Evolutionary conservation across 140 eudicot species (phyloP).

Genomic region (Erigeron philadelphicus): DNA sequence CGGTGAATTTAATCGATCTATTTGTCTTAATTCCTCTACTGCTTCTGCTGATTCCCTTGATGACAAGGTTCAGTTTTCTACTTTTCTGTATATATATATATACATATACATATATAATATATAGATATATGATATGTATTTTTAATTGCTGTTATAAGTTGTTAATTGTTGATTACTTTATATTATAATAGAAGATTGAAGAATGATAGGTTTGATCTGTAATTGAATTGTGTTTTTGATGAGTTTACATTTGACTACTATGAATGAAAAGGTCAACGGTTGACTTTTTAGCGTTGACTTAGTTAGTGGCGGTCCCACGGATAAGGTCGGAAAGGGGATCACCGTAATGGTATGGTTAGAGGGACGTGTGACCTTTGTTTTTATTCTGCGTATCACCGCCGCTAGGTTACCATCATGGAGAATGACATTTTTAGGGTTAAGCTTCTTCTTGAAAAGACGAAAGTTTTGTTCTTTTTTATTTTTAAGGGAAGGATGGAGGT

Average conservation of each 20-base stretch:
- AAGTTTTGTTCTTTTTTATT: not conserved
- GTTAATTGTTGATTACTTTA: no score
- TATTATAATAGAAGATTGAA: no score
- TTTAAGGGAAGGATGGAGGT: not conserved
- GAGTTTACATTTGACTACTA: not conserved
- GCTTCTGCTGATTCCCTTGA: constrained; percentile 32
- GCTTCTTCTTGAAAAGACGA: not conserved
- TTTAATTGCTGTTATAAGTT: no score
- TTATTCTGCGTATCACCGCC: no score
- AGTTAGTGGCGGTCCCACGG: not conserved
- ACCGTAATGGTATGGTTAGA: no score
- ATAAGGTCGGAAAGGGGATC: no score
- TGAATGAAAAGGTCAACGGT: constrained; percentile 7
- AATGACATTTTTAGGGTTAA: not conserved
- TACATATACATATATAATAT: not conserved
- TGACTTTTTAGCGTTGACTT: constrained; percentile 4
- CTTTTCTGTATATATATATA: no score
- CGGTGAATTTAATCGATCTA: constrained; percentile 28
- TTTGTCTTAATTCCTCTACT: constrained; percentile 26
- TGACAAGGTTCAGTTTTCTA: constrained; percentile 42
- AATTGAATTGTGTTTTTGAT: not conserved
- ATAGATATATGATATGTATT: no score
- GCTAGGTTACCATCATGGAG: no score
- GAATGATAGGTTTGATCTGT: constrained; percentile 12
- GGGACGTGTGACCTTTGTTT: no score